Evolutionary conservation across 148 eudicot genomes (phyloP), one percentile per base, ranked within the genome.

Genomic region (Talinum fruticosum): DNA sequence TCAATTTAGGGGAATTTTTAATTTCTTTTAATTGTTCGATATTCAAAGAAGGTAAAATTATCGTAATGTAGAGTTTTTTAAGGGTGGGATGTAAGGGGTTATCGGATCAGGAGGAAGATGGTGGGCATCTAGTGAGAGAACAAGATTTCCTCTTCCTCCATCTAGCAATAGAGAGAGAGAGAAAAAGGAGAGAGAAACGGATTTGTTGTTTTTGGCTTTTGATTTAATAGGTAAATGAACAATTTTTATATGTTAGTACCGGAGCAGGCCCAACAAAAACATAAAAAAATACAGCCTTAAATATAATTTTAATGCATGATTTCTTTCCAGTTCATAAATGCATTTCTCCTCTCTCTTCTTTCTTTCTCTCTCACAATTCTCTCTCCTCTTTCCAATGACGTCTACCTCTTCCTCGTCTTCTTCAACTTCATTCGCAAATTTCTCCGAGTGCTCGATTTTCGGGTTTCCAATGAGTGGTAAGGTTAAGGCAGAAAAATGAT

Each of bases 401-500:
- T n/a, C n/a, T n/a, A n/a, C n/a, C n/a, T n/a, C n/a, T n/a, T n/a
- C n/a, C n/a, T n/a, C n/a, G n/a, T n/a, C n/a, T n/a, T n/a, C n/a
- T 34, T 16, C 38, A 34, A 59, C n/a, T n/a, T n/a, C n/a, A n/a
- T n/a, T n/a, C n/a, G n/a, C n/a, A 18, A 41, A 24, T 66, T 33
- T 18, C 37, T 47, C 14, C 71, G 53, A n/a, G 37, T 23, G 76
- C 36, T 75, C 75, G 53, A 24, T 47, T 77, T 68, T 3, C 61
- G 72, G 62, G 76, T 30, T 78, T 78, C 81, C 80, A 69, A 67
- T 59, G 75, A 16, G 44, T 26, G 16, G 8, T 67, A 76, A 66
- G 65, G 44, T 76, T 33, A 64, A 35, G 73, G 66, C 62, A 66
- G 67, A 1, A 26, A 24, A 66, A 75, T 92, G 84, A 81, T 92